Evolutionary conservation across 371 early-diverging fungal genomes (phyloP).

Genomic region (Syncephalastrum monosporum): DNA sequence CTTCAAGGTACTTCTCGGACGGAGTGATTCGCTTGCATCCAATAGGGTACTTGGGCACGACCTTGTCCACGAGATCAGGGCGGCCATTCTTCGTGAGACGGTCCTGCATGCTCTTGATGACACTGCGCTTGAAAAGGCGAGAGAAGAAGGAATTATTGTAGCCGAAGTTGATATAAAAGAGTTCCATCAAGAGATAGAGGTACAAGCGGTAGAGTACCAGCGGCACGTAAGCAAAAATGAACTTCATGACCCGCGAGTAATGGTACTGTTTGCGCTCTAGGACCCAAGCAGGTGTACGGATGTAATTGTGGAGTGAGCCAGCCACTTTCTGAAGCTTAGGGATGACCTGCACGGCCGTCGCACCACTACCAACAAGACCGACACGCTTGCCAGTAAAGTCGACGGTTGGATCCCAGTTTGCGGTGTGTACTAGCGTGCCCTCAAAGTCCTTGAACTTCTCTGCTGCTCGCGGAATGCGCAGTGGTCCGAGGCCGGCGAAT

Average conservation of each 20-base stretch:
- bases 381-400: slow-evolving; percentile 49
- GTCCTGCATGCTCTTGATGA: slow-evolving; percentile 2
- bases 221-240: slow-evolving; percentile 16
- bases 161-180: slow-evolving; percentile 13
- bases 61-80: slow-evolving; percentile 12
- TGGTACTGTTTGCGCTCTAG: slow-evolving; percentile 6
- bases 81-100: slow-evolving; percentile 17
- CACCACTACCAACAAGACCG: slow-evolving; percentile 52
- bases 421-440: slow-evolving; percentile 49
- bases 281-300: slow-evolving; percentile 22
- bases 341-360: slow-evolving; percentile 30
- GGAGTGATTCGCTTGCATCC: slow-evolving; percentile 32
- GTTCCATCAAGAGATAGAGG: slow-evolving; percentile 12
- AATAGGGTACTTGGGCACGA: slow-evolving; percentile 19
- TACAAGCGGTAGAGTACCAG: slow-evolving; percentile 13
- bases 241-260: slow-evolving; percentile 12
- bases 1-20: slow-evolving; percentile 24
- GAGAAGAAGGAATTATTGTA: slow-evolving; percentile 3
- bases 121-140: background rate
- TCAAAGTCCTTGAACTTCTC: slow-evolving; percentile 45
- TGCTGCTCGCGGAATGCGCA: slow-evolving; percentile 54
- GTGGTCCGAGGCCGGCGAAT: slow-evolving; percentile 24
- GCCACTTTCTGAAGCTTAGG: slow-evolving; percentile 17
- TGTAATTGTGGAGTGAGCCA: slow-evolving; percentile 13
- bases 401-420: slow-evolving; percentile 44